Conservation (phyloP, 129 eudicot genomes). For the Pittosporum tobira region DNA sequence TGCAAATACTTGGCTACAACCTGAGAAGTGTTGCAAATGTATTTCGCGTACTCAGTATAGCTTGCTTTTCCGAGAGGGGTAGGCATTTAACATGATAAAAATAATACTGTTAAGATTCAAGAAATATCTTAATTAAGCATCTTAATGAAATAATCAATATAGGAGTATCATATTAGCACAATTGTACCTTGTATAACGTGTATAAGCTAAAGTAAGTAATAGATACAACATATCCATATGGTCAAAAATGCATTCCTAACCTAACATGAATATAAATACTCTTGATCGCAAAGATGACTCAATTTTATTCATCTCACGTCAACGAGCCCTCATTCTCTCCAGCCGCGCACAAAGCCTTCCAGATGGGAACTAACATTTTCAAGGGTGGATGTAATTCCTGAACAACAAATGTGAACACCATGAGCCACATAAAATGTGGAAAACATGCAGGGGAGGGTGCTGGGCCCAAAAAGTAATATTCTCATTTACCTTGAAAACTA, state of each 20-base stretch:
- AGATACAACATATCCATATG: too few relatives aligned
- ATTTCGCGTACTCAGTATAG: too few relatives aligned
- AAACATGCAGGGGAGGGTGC: background rate
- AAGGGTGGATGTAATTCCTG: slow-evolving; percentile 77
- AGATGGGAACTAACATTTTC: slow-evolving; percentile 56
- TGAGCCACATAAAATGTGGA: background rate
- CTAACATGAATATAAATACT: background rate
- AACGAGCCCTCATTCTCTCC: background rate
- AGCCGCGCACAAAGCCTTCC: slow-evolving; percentile 63
- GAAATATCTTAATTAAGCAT: background rate
- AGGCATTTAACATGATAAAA: too few relatives aligned
- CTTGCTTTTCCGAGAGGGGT: too few relatives aligned
- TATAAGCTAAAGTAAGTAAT: too few relatives aligned
- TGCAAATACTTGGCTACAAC: too few relatives aligned
- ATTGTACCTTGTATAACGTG: background rate
- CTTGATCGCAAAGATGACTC: background rate
- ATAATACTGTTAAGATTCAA: background rate
- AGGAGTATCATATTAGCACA: background rate
- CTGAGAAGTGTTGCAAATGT: too few relatives aligned
- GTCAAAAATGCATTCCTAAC: background rate
- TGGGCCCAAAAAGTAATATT: too few relatives aligned
- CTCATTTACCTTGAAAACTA: slow-evolving; percentile 53
- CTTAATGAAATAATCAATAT: too few relatives aligned
- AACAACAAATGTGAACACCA: slow-evolving; percentile 7
- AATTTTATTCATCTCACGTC: background rate